Evolutionary conservation across 2,329 filamentous ascomycete species (phyloP).

Genomic region (Emergomyces africanus): DNA sequence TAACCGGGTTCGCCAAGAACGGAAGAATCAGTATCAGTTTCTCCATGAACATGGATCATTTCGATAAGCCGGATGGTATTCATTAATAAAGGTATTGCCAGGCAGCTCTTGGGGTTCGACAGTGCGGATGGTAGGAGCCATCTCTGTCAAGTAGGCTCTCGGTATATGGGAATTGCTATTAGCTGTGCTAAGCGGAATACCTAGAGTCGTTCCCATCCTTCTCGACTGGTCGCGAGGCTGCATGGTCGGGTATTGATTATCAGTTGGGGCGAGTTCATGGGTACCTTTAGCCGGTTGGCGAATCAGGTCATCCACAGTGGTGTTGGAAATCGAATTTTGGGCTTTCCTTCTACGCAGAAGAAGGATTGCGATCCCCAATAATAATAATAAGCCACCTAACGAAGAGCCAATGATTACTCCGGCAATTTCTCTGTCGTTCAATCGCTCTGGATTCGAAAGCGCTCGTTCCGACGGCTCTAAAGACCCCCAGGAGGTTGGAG

Average conservation of each 20-base stretch:
- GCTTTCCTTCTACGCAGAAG: neutral
- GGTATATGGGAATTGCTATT: neutral
- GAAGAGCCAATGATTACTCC: constrained; percentile 14
- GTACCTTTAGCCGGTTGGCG: neutral
- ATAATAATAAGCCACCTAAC: constrained; percentile 3
- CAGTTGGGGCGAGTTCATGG: neutral
- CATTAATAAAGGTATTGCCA: constrained; percentile 9
- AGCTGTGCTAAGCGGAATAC: neutral
- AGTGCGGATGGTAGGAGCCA: neutral
- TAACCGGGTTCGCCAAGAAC: neutral
- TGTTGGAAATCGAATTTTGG: neutral
- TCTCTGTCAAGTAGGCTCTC: neutral
- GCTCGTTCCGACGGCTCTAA: neutral
- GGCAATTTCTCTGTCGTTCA: constrained; percentile 14
- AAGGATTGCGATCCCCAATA: constrained; percentile 1
- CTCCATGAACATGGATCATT: neutral
- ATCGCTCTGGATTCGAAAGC: neutral
- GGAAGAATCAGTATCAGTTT: neutral
- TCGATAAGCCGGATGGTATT: constrained; percentile 9
- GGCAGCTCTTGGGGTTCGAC: constrained; percentile 6
- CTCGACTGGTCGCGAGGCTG: neutral
- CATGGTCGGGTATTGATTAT: neutral
- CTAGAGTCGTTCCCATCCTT: neutral
- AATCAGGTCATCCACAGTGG: neutral
- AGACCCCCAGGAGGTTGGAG: neutral